Conservation (phyloP, 2,329 filamentous ascomycete species). For the Elsinoe batatas region DNA sequence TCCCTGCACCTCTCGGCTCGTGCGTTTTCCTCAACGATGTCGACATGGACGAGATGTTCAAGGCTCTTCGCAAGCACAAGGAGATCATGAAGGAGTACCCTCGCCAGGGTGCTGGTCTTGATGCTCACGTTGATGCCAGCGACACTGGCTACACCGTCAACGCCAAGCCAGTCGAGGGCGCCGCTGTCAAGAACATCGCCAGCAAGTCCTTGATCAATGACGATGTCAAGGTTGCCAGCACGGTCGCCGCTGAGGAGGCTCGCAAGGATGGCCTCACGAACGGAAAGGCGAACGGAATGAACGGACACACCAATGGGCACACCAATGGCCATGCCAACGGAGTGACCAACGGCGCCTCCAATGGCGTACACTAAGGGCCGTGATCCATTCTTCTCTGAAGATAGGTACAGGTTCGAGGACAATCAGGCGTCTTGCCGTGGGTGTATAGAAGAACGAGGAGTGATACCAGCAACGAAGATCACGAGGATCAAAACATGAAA, state of each 20-base stretch:
- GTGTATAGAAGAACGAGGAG: neutral
- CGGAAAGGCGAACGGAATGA: constrained; percentile 19
- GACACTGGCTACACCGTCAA: constrained; percentile 54
- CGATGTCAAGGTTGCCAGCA: constrained; percentile 20
- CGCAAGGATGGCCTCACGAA: constrained; percentile 15
- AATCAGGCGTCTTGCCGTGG: neutral
- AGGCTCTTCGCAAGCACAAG: constrained; percentile 54
- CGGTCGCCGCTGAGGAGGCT: neutral
- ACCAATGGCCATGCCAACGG: constrained; percentile 17
- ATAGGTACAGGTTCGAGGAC: neutral
- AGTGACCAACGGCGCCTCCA: constrained; percentile 14
- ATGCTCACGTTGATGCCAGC: constrained; percentile 58
- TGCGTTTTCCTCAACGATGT: constrained; percentile 63
- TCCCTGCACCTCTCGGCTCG: constrained; percentile 56
- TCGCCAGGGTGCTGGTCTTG: constrained; percentile 54
- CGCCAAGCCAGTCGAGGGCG: constrained; percentile 29
- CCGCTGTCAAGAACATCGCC: constrained; percentile 20
- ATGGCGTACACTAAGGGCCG: constrained; percentile 12
- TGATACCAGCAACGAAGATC: neutral
- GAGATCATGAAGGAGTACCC: constrained; percentile 52
- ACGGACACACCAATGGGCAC: constrained; percentile 22
- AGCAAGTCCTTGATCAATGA: constrained; percentile 29
- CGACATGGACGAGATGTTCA: constrained; percentile 50
- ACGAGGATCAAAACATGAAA: neutral
- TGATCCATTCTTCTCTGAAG: neutral